phyloP scores from a whole-genome alignment of 1,139 yeast species.

The Diutina siamensis region DNA sequence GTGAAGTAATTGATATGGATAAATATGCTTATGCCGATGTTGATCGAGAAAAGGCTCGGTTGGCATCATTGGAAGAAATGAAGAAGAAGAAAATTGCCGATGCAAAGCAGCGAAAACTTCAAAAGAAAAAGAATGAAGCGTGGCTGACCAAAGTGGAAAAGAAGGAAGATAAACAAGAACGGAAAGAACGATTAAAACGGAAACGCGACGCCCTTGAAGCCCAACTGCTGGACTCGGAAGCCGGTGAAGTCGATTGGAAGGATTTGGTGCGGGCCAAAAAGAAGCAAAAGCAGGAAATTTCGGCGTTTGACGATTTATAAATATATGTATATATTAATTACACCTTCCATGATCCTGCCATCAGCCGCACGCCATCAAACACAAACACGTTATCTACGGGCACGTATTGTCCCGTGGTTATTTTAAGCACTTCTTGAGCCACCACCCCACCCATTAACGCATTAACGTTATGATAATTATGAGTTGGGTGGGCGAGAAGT shows the following conservation, averaged over 20 bases:
- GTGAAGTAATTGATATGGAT: conserved; percentile 52
- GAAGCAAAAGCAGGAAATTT: conserved; percentile 28
- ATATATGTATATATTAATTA: conserved; percentile 9
- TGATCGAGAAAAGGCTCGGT: conserved; percentile 51
- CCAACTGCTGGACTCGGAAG: conserved; percentile 40
- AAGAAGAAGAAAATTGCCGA: conserved; percentile 32
- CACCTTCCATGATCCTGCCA: conserved; percentile 39
- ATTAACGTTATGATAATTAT: conserved; percentile 10
- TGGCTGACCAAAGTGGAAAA: conserved; percentile 68
- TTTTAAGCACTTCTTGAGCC: conserved; percentile 62
- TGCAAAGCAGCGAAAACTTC: conserved; percentile 37
- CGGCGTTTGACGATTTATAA: conserved; percentile 58
- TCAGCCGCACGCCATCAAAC: conserved; percentile 54
- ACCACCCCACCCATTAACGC: conserved; percentile 57
- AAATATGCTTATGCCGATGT: conserved; percentile 51
- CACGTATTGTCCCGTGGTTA: conserved; percentile 50
- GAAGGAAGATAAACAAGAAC: conserved; percentile 51
- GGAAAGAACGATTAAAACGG: conserved; percentile 53
- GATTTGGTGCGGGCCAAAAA: conserved; percentile 60
- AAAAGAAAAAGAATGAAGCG: conserved; percentile 47
- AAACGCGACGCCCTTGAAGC: conserved; percentile 54
- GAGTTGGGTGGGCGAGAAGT: not conserved
- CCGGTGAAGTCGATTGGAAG: conserved; percentile 74
- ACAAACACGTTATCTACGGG: conserved; percentile 58
- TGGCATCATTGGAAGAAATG: conserved; percentile 38